Evolutionary conservation across 495 filamentous ascomycete species (phyloP).

Genomic region (Aspergillus panamensis): DNA sequence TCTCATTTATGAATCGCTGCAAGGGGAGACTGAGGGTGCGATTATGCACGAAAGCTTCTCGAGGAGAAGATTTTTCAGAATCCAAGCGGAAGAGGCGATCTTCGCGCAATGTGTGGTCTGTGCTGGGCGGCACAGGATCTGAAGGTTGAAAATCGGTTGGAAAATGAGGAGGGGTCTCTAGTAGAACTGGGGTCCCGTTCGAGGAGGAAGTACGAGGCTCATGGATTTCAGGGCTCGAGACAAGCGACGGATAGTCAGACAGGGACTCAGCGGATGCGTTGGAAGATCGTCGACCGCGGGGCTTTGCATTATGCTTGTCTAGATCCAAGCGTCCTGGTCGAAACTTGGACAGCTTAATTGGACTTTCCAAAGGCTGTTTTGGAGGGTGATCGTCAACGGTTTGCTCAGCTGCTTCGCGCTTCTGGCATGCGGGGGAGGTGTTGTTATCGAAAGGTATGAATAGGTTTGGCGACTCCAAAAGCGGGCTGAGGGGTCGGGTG

Average conservation of each 20-base stretch:
- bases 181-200: conserved; percentile 25
- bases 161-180: conserved; percentile 29
- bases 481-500: not conserved
- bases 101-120: conserved; percentile 35
- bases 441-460: conserved; percentile 2
- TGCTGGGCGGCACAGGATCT: conserved; percentile 19
- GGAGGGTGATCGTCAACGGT: conserved; percentile 7
- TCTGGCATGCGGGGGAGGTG: not conserved
- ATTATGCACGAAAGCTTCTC: conserved; percentile 27
- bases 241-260: conserved; percentile 37
- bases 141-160: conserved; percentile 19
- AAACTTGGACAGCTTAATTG: conserved; percentile 38
- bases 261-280: conserved; percentile 36
- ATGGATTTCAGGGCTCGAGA: conserved; percentile 33
- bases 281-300: conserved; percentile 30
- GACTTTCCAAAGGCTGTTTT: conserved; percentile 38
- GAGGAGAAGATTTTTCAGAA: conserved; percentile 25
- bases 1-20: conserved; percentile 46
- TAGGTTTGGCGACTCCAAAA: conserved; percentile 9
- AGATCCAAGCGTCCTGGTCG: conserved; percentile 29
- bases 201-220: conserved; percentile 33
- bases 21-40: conserved; percentile 42
- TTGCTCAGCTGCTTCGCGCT: conserved; percentile 3
- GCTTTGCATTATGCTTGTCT: conserved; percentile 22
- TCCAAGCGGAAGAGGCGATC: conserved; percentile 34